A percentile compares a stretch with the other conserved stretches of the same genome.
Conservation (phyloP, 805 yeast genomes). For the Saccharomycopsis sp. region DNA sequence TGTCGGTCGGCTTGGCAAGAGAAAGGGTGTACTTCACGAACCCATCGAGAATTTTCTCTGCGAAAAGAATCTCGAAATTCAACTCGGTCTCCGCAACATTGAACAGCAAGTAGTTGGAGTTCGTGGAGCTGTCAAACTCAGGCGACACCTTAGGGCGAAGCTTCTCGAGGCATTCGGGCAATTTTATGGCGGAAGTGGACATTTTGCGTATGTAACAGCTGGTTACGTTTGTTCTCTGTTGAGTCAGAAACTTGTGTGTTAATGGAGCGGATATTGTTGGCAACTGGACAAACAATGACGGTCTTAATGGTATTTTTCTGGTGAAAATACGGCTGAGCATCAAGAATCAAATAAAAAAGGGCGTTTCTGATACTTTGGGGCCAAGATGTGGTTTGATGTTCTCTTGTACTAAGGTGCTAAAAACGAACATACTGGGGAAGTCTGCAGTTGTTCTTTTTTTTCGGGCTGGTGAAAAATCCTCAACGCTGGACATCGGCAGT, state of each 20-base stretch:
- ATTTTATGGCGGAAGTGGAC: constrained; percentile 5
- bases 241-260: too few species aligned
- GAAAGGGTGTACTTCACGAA: constrained; percentile 42
- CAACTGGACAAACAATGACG: neutral
- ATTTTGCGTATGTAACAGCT: neutral
- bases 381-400: too few species aligned
- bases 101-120: constrained; percentile 61
- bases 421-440: neutral
- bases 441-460: neutral
- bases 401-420: neutral
- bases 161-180: constrained; percentile 15
- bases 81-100: constrained; percentile 45
- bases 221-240: neutral
- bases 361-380: too few species aligned
- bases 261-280: too few species aligned
- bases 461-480: neutral
- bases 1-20: constrained; percentile 26
- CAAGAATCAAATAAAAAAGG: too few species aligned
- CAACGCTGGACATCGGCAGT: neutral
- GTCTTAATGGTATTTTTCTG: neutral
- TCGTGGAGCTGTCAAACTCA: constrained; percentile 68
- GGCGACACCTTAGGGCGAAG: constrained; percentile 26
- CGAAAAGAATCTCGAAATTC: constrained; percentile 50
- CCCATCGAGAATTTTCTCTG: constrained; percentile 46
- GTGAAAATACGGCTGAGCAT: neutral